These are phyloP conservation scores for Corymbia calophylla DNA, from an alignment of 441 rosid species.

Conservation along the genomic window DNA sequence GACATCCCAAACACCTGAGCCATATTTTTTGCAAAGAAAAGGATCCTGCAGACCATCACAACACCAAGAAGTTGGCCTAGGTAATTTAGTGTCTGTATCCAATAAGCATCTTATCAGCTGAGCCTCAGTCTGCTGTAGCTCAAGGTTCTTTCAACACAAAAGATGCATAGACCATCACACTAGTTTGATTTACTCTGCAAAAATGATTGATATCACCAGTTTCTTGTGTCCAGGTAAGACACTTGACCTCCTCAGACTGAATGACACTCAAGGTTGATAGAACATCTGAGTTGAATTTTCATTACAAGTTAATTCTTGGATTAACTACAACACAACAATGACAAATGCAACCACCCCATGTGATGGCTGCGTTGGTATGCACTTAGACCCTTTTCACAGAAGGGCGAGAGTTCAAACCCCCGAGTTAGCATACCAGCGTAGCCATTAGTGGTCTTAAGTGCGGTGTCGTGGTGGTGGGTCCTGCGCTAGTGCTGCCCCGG, in stretches of 20 bases:
- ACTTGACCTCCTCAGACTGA: neutral
- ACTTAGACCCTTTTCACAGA: too few species aligned
- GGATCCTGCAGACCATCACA: neutral
- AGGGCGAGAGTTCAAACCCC: too few species aligned
- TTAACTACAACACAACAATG: neutral
- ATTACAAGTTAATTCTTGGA: neutral
- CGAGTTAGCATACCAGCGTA: too few species aligned
- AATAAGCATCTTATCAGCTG: neutral
- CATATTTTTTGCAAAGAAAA: neutral
- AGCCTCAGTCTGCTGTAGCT: neutral
- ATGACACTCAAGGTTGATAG: neutral
- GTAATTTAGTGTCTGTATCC: neutral
- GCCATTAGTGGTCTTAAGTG: too few species aligned
- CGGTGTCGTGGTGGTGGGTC: too few species aligned
- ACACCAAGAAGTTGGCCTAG: neutral
- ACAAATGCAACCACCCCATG: too few species aligned
- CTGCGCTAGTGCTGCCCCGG: too few species aligned
- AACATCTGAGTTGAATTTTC: neutral
- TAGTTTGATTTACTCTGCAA: neutral
- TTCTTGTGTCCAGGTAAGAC: neutral
- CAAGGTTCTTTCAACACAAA: neutral
- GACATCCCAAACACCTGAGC: neutral
- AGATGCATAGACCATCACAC: neutral
- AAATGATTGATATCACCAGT: neutral
- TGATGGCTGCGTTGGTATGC: too few species aligned